These are phyloP conservation scores for Smallanthus sonchifolius DNA, from an alignment of 129 eudicot genomes.

Conservation along the genomic window DNA sequence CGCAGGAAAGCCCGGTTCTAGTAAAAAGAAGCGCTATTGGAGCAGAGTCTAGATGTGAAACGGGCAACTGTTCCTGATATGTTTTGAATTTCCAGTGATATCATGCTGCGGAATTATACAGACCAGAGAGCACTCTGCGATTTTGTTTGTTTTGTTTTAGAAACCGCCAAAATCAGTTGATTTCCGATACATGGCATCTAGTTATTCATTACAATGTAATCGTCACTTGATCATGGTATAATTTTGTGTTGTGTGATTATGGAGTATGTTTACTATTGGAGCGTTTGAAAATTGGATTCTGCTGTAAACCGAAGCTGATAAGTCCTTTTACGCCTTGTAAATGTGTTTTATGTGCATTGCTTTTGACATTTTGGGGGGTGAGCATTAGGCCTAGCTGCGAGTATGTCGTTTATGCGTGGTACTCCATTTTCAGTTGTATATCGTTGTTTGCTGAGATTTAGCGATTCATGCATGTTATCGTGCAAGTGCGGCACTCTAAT, in stretches of 20 bases:
- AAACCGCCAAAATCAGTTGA: not conserved
- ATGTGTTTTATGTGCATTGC: too few relatives aligned
- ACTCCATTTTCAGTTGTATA: too few relatives aligned
- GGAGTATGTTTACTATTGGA: not conserved
- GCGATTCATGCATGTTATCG: too few relatives aligned
- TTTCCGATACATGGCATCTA: not conserved
- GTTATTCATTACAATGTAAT: not conserved
- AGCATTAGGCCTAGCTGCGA: too few relatives aligned
- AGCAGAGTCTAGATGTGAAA: not conserved
- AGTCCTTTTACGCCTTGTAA: too few relatives aligned
- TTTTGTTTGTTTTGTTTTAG: not conserved
- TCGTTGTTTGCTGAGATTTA: too few relatives aligned
- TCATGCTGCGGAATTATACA: conserved; percentile 7
- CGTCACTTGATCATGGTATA: not conserved
- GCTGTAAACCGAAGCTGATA: not conserved
- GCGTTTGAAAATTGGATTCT: not conserved
- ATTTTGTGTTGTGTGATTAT: not conserved
- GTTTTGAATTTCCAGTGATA: not conserved
- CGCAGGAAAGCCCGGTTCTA: not conserved
- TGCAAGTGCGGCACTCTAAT: too few relatives aligned
- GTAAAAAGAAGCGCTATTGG: not conserved
- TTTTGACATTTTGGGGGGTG: too few relatives aligned
- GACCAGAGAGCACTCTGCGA: not conserved
- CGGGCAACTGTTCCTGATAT: not conserved
- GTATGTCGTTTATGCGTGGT: too few relatives aligned